phyloP scores from a whole-genome alignment of 148 eudicot genomes.

The Rheum nobile region DNA sequence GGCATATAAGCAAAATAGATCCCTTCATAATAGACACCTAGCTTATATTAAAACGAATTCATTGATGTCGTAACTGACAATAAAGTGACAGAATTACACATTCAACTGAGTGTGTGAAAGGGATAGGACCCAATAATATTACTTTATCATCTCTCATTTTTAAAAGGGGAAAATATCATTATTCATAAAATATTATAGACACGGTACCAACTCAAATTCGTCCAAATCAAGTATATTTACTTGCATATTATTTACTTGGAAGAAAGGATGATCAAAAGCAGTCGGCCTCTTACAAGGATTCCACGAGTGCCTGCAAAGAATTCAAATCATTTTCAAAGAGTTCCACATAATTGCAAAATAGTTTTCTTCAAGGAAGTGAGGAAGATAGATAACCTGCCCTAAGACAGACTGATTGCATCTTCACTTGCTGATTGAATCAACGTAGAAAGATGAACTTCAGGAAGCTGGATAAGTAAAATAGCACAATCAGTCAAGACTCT shows the following conservation, averaged over 20 bases:
- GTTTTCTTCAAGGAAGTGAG: too few species aligned
- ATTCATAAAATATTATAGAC: background rate
- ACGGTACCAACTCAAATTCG: background rate
- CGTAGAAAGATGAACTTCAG: slow-evolving; percentile 54
- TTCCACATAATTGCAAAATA: background rate
- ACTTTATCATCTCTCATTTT: too few species aligned
- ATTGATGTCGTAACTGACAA: too few species aligned
- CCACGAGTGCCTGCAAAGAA: slow-evolving; percentile 52
- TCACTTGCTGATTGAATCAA: slow-evolving; percentile 61
- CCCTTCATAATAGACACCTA: too few species aligned
- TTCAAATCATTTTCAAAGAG: background rate
- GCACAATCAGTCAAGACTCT: background rate
- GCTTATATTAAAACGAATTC: too few species aligned
- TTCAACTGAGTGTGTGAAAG: too few species aligned
- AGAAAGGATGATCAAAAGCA: slow-evolving; percentile 85
- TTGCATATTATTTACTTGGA: slow-evolving; percentile 72
- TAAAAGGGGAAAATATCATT: background rate
- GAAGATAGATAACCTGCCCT: slow-evolving; percentile 21
- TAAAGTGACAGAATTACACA: too few species aligned
- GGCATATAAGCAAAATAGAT: too few species aligned
- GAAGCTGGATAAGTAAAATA: slow-evolving; percentile 21
- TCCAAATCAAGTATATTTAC: background rate
- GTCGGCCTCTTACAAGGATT: slow-evolving; percentile 85
- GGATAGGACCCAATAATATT: too few species aligned
- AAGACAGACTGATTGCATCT: slow-evolving; percentile 59